phyloP scores from a whole-genome alignment of 202 grass and related monocot species.

The Eragrostis tef region DNA sequence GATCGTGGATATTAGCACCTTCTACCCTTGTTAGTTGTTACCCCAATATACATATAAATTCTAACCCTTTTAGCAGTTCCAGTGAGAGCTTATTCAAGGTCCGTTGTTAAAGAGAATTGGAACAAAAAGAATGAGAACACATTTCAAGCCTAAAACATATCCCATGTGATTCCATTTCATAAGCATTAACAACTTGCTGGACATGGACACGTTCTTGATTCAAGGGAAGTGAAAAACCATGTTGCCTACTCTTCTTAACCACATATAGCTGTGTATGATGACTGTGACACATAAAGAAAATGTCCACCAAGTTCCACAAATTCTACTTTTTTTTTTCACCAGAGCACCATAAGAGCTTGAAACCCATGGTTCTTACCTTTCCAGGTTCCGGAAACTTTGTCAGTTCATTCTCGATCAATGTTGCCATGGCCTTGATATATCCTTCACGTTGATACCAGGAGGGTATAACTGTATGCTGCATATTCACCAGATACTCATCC shows the following conservation, averaged over 20 bases:
- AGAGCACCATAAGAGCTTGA: conserved; percentile 22
- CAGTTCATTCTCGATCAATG: conserved; percentile 86
- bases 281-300: conserved; percentile 32
- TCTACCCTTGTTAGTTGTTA: too few relatives aligned
- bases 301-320: conserved; percentile 15
- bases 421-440: conserved; percentile 93
- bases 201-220: conserved; percentile 18
- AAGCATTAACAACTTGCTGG: conserved; percentile 3
- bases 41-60: not conserved
- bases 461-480: conserved; percentile 99
- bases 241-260: not conserved
- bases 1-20: not conserved
- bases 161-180: not conserved
- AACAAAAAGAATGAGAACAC: not conserved
- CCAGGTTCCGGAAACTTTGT: conserved; percentile 71
- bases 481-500: conserved; percentile 97
- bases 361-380: conserved; percentile 57
- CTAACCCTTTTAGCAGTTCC: conserved; percentile 24
- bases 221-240: not conserved
- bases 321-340: conserved; percentile 11
- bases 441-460: conserved; percentile 98
- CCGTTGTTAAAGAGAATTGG: conserved; percentile 15
- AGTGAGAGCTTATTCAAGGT: conserved; percentile 10
- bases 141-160: not conserved
- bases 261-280: not conserved